A percentile compares a stretch with the other conserved stretches of the same genome.
These are phyloP conservation scores for Cyberlindnera maritima DNA, from an alignment of 805 yeast genomes.

Conservation along the genomic window DNA sequence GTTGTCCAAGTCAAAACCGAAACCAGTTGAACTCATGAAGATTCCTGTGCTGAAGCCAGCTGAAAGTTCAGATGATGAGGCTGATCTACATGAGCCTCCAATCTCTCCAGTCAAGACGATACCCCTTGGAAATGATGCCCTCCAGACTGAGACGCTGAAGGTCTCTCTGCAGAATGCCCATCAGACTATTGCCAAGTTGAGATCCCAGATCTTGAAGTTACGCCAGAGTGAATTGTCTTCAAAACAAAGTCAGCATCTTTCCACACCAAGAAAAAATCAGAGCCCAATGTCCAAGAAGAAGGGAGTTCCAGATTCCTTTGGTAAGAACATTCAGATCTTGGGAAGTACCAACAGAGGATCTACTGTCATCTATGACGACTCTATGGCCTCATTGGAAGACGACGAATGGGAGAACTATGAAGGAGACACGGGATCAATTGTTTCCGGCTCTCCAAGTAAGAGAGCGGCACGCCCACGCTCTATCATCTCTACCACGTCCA, in stretches of 20 bases:
- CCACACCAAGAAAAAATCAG: conserved; percentile 11
- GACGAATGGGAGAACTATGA: conserved; percentile 31
- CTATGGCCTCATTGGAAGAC: conserved; percentile 18
- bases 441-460: conserved; percentile 17
- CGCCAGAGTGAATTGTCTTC: conserved; percentile 25
- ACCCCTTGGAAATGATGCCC: conserved; percentile 41
- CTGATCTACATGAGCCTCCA: conserved; percentile 37
- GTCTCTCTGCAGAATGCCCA: conserved; percentile 66
- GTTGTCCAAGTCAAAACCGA: conserved; percentile 16
- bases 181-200: conserved; percentile 56
- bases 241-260: conserved; percentile 11
- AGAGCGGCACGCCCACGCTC: conserved; percentile 18
- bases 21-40: conserved; percentile 12
- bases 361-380: conserved; percentile 22
- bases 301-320: conserved; percentile 12
- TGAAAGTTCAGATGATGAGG: conserved; percentile 32
- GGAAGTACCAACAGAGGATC: conserved; percentile 28
- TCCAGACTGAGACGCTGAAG: conserved; percentile 65
- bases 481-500: conserved; percentile 9
- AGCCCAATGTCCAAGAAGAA: conserved; percentile 20
- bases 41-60: conserved; percentile 26
- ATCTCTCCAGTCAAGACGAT: conserved; percentile 33
- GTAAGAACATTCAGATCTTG: conserved; percentile 19
- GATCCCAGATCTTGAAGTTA: conserved; percentile 33
- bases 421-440: conserved; percentile 21